Percentiles rank a stretch among this genome's conserved stretches.
These are phyloP conservation scores for Coniochaeta hoffmannii DNA, from an alignment of 2,329 filamentous ascomycete species.

Conservation along the genomic window DNA sequence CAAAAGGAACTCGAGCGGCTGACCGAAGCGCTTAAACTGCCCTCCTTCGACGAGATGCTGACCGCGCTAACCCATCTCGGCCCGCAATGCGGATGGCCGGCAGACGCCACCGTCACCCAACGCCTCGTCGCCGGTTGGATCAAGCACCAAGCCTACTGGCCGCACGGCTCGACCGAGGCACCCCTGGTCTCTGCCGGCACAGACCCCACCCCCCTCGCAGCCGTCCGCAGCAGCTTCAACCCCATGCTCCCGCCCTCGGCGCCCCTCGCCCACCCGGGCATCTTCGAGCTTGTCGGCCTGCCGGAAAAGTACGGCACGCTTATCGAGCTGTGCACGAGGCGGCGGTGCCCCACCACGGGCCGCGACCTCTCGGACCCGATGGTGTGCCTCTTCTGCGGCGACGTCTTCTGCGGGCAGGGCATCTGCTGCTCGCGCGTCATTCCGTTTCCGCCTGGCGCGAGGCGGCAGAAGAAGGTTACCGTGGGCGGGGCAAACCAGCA, in stretches of 20 bases:
- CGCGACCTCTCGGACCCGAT: constrained; percentile 88
- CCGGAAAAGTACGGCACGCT: constrained; percentile 88
- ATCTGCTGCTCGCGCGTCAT: constrained; percentile 72
- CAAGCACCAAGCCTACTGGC: constrained; percentile 47
- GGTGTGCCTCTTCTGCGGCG: constrained; percentile 89
- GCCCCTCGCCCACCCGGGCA: constrained; percentile 69
- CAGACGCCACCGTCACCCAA: constrained; percentile 29
- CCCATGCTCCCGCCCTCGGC: constrained; percentile 31
- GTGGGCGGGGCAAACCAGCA: constrained; percentile 89
- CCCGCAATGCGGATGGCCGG: constrained; percentile 36
- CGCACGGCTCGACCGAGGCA: constrained; percentile 7
- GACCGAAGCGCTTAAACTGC: constrained; percentile 66
- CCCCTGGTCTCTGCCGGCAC: background rate
- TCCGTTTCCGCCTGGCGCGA: constrained; percentile 23
- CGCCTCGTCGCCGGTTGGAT: constrained; percentile 64
- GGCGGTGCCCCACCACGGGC: constrained; percentile 79
- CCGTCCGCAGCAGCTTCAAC: background rate
- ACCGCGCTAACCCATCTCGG: constrained; percentile 43
- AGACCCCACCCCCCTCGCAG: constrained; percentile 1
- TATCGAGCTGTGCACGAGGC: constrained; percentile 82
- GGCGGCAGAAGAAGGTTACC: constrained; percentile 29
- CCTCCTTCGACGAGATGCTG: constrained; percentile 73
- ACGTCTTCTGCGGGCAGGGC: constrained; percentile 93
- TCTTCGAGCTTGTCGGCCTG: constrained; percentile 88
- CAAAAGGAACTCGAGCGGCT: constrained; percentile 77